Evolutionary conservation across 2,329 filamentous ascomycete species (phyloP).

Genomic region (Macrophomina phaseolina): DNA sequence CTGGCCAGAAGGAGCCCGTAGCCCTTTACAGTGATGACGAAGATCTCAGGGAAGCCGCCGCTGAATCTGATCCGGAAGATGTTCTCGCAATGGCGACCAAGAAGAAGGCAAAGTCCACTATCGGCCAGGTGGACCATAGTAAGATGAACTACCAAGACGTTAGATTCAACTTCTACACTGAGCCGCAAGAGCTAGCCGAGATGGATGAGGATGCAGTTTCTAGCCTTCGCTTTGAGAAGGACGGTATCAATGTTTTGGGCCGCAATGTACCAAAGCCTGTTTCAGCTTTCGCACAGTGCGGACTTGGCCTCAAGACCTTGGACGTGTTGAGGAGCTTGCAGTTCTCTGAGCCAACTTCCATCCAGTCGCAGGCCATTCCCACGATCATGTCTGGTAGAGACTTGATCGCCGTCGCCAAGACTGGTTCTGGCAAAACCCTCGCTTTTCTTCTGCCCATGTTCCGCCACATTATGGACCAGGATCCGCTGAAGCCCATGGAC

Average conservation of each 20-base stretch:
- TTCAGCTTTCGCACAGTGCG: constrained; percentile 95
- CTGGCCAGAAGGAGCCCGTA: constrained; percentile 70
- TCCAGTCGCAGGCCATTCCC: constrained; percentile 93
- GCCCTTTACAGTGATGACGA: constrained; percentile 87
- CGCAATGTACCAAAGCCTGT: constrained; percentile 91
- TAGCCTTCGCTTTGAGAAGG: constrained; percentile 82
- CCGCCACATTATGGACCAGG: constrained; percentile 94
- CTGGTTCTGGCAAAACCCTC: constrained; percentile 95
- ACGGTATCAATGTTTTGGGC: constrained; percentile 83
- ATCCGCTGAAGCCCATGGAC: constrained; percentile 79
- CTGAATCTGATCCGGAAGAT: constrained; percentile 57
- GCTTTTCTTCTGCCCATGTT: constrained; percentile 98
- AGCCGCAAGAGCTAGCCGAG: constrained; percentile 80
- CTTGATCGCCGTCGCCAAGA: constrained; percentile 95
- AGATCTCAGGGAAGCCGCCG: constrained; percentile 70
- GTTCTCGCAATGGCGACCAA: constrained; percentile 64
- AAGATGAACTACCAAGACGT: constrained; percentile 87
- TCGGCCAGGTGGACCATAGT: constrained; percentile 83
- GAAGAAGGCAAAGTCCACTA: constrained; percentile 90
- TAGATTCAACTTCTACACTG: constrained; percentile 92
- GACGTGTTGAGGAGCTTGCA: constrained; percentile 82
- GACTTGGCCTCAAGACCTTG: constrained; percentile 82
- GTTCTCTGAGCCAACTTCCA: constrained; percentile 88
- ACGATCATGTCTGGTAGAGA: constrained; percentile 96
- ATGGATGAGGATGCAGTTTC: constrained; percentile 85